Conservation (phyloP, 2,329 filamentous ascomycete genomes). For the Claviceps africana region DNA sequence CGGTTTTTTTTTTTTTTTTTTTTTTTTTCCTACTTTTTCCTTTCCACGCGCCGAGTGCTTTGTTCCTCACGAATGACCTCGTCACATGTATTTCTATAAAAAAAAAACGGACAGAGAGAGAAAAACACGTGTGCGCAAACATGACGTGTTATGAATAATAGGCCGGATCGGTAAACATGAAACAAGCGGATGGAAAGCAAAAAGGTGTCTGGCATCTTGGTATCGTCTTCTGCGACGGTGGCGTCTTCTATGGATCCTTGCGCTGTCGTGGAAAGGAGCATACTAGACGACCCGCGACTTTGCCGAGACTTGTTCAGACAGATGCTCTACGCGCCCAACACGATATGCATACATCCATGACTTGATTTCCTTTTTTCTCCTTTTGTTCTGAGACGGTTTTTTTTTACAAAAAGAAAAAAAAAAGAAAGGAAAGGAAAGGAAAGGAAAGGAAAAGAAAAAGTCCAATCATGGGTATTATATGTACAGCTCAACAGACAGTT, state of each 20-base stretch:
- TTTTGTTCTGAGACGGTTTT: neutral
- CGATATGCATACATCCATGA: neutral
- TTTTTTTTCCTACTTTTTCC: neutral
- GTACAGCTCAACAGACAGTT: neutral
- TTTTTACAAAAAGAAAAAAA: neutral
- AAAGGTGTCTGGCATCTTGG: neutral
- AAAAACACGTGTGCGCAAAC: too few species aligned
- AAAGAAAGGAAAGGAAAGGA: neutral
- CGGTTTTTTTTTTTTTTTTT: too few species aligned
- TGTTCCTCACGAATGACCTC: neutral
- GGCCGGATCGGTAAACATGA: neutral
- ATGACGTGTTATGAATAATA: too few species aligned
- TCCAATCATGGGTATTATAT: slow-evolving; percentile 10
- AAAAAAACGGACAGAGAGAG: neutral
- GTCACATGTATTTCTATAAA: neutral
- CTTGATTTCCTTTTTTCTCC: neutral
- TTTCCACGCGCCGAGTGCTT: neutral
- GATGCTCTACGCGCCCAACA: neutral
- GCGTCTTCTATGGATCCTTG: neutral
- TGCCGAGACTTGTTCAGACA: neutral
- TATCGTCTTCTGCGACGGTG: neutral
- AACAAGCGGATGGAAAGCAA: too few species aligned
- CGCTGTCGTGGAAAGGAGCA: neutral
- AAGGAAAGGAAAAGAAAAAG: neutral
- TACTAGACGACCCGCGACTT: neutral